These are phyloP conservation scores for Paralagenidium karlingii DNA, from an alignment of 352 stramenopile species.

Conservation along the genomic window DNA sequence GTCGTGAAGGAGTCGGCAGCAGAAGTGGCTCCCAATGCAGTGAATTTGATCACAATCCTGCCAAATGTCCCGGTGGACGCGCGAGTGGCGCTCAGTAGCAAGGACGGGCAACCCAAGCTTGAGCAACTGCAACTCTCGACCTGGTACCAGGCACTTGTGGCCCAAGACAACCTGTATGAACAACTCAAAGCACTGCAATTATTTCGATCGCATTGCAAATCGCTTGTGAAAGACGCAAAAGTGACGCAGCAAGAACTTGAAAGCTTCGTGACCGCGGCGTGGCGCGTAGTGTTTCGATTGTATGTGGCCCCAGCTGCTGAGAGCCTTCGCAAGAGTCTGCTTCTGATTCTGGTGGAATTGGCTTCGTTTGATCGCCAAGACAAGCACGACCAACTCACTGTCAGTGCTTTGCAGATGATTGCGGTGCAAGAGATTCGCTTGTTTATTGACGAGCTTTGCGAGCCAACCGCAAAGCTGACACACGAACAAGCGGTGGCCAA, in stretches of 20 bases:
- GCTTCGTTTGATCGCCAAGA: conserved; percentile 9
- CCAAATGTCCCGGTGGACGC: conserved; percentile 16
- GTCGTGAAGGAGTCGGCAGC: conserved; percentile 40
- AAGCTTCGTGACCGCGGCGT: conserved; percentile 20
- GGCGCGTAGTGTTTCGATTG: conserved; percentile 46
- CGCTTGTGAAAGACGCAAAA: conserved; percentile 8
- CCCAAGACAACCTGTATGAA: conserved; percentile 24
- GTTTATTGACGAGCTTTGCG: conserved; percentile 21
- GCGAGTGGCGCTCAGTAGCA: conserved; percentile 14
- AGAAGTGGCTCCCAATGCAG: conserved; percentile 11
- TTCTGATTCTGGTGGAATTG: conserved; percentile 39
- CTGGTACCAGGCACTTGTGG: conserved; percentile 31
- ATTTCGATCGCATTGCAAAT: conserved; percentile 45
- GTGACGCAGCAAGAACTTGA: conserved; percentile 3
- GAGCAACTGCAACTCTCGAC: conserved; percentile 10
- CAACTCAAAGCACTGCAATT: conserved; percentile 67
- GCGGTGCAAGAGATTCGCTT: conserved; percentile 22
- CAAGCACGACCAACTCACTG: neutral
- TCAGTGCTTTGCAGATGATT: neutral
- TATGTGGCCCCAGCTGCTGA: conserved; percentile 18
- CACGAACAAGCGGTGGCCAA: conserved; percentile 18
- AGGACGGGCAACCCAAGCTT: conserved; percentile 10
- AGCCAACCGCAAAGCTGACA: conserved; percentile 3
- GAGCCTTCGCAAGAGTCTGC: conserved; percentile 54
- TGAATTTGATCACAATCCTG: conserved; percentile 18